Base-by-base conservation (phyloP, 192 early-diverging fungal genomes). In the Lunasporangiospora selenospora region DNA sequence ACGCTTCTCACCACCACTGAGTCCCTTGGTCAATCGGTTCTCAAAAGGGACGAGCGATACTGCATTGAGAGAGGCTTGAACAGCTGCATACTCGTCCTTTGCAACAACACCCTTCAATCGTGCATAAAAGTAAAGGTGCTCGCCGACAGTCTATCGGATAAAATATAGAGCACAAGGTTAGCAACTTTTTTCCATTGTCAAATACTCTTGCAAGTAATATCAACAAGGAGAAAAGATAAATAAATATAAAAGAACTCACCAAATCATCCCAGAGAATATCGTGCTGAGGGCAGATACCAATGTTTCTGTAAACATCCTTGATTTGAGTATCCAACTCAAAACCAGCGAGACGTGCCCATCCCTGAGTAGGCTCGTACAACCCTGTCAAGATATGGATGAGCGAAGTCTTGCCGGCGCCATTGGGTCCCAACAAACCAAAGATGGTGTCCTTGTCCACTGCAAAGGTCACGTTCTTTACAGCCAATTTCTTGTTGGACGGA, bases 1-100 rank as follows among this genome's bases (percentile, higher is more conserved):
- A 38, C 91, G 75, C 71, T 91, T 93, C 76, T 92, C 90, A 46
- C 90, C 91, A 34, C 92, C 92, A 62, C 81, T 84, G 26, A 92
- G 65, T 1, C 86, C 83, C 56, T 88, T 87, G 32, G 81, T 64
- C 24, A 86, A 43, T 18, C 89, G 78, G 33, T 81, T 53, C 45
- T 75, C 77, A 26, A 91, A 87, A 24, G 76, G 63, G 32, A 83
- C 49, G 6, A 92, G 75, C 15, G 79, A 58, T 4, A 92, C 87
- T 4, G 77, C 75, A 10, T 55, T 37, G 62, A 92, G 19, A 1
- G 81, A 66, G 10, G 62, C 29, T 26, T 75, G 29, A 12, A 85
- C 83, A 2, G 76, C 84, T 26, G 54, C 59, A 19, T 62, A 29
- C 44, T 90, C 86, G 18, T 85, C 59, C 1, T 51, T 29, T 3